Conservation (phyloP, 139 green algal species). For the Chlorella vulgaris region DNA sequence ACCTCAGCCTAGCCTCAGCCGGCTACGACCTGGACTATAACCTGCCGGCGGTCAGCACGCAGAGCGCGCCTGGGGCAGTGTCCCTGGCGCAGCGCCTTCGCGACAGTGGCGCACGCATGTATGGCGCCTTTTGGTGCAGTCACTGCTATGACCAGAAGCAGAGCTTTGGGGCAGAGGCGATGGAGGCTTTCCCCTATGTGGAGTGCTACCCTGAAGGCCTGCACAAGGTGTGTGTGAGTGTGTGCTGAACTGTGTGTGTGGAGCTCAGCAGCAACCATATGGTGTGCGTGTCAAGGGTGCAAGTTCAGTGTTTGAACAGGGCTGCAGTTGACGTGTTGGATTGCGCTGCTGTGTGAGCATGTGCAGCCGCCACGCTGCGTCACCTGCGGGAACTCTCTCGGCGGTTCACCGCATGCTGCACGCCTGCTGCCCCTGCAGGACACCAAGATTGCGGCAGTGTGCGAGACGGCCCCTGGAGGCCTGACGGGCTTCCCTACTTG, state of each 20-base stretch:
- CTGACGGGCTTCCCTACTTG: conserved; percentile 95
- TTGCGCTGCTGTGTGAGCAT: too few species aligned
- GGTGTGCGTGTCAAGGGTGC: too few species aligned
- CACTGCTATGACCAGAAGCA: conserved; percentile 98
- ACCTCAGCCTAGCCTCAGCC: conserved; percentile 18
- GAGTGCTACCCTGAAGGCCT: conserved; percentile 98
- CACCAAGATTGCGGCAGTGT: conserved; percentile 67
- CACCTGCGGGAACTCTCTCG: too few species aligned
- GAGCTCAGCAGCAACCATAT: background rate
- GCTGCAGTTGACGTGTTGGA: too few species aligned
- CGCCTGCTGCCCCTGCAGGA: conserved; percentile 52
- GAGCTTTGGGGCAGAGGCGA: conserved; percentile 82
- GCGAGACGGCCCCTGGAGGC: conserved; percentile 64
- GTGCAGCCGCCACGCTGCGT: too few species aligned
- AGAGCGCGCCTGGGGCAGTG: conserved; percentile 26
- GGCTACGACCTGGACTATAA: conserved; percentile 36
- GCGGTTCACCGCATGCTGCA: background rate
- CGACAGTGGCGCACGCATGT: conserved; percentile 89
- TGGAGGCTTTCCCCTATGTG: conserved; percentile 92
- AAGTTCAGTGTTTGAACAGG: too few species aligned
- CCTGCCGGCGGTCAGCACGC: conserved; percentile 19
- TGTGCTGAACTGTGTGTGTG: background rate
- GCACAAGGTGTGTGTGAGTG: conserved; percentile 55
- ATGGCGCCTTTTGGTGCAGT: conserved; percentile 98
- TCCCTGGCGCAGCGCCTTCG: conserved; percentile 70